phyloP scores from a whole-genome alignment of 2,329 filamentous ascomycete species.

The Colletotrichum cordylinicola region DNA sequence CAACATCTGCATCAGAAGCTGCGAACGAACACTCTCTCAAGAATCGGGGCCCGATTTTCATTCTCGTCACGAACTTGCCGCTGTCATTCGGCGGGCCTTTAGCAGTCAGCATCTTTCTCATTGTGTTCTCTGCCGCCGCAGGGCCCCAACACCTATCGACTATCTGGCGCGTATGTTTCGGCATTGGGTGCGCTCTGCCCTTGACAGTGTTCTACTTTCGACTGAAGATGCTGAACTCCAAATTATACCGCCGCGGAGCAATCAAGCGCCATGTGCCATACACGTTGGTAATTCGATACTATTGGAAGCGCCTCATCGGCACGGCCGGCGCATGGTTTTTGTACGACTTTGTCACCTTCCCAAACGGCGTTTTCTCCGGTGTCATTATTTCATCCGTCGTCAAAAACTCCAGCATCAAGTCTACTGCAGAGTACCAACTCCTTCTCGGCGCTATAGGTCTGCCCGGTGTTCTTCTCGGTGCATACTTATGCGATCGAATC shows the following conservation, averaged over 20 bases:
- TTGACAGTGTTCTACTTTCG: constrained; percentile 62
- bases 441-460: constrained; percentile 49
- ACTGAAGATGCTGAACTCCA: constrained; percentile 56
- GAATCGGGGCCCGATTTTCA: constrained; percentile 46
- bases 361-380: constrained; percentile 51
- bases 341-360: constrained; percentile 54
- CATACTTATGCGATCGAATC: constrained; percentile 50
- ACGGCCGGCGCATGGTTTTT: constrained; percentile 63
- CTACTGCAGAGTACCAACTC: constrained; percentile 54
- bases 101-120: constrained; percentile 51
- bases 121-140: constrained; percentile 43
- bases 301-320: constrained; percentile 59
- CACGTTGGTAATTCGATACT: constrained; percentile 53
- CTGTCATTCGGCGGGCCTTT: constrained; percentile 37
- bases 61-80: constrained; percentile 49
- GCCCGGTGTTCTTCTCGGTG: constrained; percentile 55
- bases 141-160: constrained; percentile 40
- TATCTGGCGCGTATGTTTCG: constrained; percentile 55
- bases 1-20: constrained; percentile 50
- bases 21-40: constrained; percentile 49
- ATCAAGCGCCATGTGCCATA: constrained; percentile 59
- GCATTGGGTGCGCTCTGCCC: constrained; percentile 53
- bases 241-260: constrained; percentile 55
- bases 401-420: constrained; percentile 40
- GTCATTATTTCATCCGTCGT: constrained; percentile 46